Percentiles rank a stretch among this genome's conserved stretches.
These are phyloP conservation scores for Acorus gramineus DNA, from an alignment of 106 monocot genomes.

Conservation along the genomic window DNA sequence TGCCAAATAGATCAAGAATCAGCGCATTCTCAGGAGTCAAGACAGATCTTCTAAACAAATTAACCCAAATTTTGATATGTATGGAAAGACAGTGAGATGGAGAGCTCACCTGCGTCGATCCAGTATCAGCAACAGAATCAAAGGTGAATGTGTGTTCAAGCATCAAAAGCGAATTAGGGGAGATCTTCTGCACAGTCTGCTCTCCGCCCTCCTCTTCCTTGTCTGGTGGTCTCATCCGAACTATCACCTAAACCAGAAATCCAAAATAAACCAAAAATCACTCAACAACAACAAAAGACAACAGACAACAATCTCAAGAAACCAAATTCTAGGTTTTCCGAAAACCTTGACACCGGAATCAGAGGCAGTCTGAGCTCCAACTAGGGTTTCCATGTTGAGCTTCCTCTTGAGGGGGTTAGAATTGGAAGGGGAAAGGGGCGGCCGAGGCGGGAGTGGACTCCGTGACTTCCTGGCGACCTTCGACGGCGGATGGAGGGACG, in stretches of 20 bases:
- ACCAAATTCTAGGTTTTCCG: too few relatives aligned
- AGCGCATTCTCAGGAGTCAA: too few relatives aligned
- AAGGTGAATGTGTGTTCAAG: constrained; percentile 80
- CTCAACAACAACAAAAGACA: background rate
- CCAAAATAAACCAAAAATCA: constrained; percentile 1
- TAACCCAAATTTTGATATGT: too few relatives aligned
- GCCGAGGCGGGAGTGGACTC: constrained; percentile 70
- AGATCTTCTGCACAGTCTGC: constrained; percentile 59
- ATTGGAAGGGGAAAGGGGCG: constrained; percentile 1
- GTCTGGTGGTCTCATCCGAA: constrained; percentile 63
- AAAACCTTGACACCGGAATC: constrained; percentile 78
- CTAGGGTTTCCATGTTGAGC: constrained; percentile 42
- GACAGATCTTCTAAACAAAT: too few relatives aligned
- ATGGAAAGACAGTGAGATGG: background rate
- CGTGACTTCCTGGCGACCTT: constrained; percentile 20
- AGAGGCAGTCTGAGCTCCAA: constrained; percentile 11
- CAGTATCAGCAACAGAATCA: constrained; percentile 70
- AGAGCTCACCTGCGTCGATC: constrained; percentile 56
- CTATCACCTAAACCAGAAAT: constrained; percentile 41
- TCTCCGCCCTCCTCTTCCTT: constrained; percentile 57
- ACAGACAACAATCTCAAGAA: too few relatives aligned
- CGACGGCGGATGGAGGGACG: constrained; percentile 6
- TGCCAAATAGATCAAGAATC: too few relatives aligned
- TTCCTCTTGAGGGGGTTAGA: constrained; percentile 53
- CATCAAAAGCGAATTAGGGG: constrained; percentile 46